Percentiles rank a stretch among this genome's conserved stretches.
phyloP scores from a whole-genome alignment of 805 yeast species.

The Kuraishia cidri region DNA sequence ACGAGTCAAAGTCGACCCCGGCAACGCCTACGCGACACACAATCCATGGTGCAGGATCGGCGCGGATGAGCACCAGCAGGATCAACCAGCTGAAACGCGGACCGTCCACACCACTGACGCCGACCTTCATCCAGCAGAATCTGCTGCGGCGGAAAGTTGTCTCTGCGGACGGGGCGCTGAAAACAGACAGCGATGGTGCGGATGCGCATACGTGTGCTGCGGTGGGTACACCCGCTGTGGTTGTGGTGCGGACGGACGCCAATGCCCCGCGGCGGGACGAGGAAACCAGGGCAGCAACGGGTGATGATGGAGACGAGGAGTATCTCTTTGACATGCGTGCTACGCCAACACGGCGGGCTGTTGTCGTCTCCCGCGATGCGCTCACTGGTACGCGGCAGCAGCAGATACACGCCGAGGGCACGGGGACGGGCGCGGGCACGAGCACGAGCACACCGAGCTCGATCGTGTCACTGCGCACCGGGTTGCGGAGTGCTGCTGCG shows the following conservation, averaged over 20 bases:
- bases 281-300: background rate
- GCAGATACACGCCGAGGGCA: no score
- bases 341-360: background rate
- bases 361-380: background rate
- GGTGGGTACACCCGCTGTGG: background rate
- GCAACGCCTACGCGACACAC: no score
- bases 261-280: background rate
- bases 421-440: no score
- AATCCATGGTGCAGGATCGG: no score
- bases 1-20: no score
- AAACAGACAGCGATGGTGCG: no score
- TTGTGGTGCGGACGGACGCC: background rate
- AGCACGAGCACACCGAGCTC: background rate
- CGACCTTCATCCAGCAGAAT: slow-evolving; percentile 14
- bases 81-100: slow-evolving; percentile 13
- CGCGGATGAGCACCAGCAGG: no score
- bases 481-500: background rate
- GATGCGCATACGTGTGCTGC: no score
- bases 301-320: background rate
- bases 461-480: slow-evolving; percentile 1
- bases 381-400: no score
- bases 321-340: background rate
- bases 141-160: slow-evolving; percentile 12
- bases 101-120: slow-evolving; percentile 22
- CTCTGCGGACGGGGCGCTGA: no score